Conservation (phyloP, 202 grass and related monocot genomes). For the Dendrocalamus latiflorus region DNA sequence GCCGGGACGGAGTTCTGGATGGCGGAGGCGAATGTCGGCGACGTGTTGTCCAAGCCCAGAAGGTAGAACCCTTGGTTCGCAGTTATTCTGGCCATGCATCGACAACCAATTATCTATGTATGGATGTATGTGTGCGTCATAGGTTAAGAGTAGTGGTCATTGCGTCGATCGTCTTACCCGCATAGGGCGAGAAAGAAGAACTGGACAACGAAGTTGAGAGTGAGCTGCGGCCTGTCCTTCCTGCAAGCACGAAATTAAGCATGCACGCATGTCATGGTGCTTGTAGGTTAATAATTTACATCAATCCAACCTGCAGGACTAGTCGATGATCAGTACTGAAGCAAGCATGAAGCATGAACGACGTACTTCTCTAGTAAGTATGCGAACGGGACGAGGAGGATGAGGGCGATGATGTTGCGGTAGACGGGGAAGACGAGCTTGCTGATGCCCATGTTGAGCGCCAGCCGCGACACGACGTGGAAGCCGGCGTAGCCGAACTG, state of each 20-base stretch:
- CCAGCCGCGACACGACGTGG: conserved; percentile 85
- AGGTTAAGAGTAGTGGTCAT: too few relatives aligned
- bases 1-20: conserved; percentile 98
- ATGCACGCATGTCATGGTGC: too few relatives aligned
- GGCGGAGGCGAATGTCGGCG: too few relatives aligned
- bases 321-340: background rate
- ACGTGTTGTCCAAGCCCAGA: conserved; percentile 84
- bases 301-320: background rate
- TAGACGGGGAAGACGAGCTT: conserved; percentile 97
- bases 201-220: conserved; percentile 57
- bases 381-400: conserved; percentile 84
- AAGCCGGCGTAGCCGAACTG: conserved; percentile 98
- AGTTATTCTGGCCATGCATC: conserved; percentile 36
- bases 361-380: conserved; percentile 91
- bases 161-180: conserved; percentile 32
- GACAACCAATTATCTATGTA: too few relatives aligned
- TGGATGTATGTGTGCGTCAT: too few relatives aligned
- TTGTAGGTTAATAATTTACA: too few relatives aligned
- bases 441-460: conserved; percentile 98
- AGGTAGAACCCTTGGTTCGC: conserved; percentile 98
- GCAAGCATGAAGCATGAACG: background rate
- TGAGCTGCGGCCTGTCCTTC: conserved; percentile 79
- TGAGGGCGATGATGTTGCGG: conserved; percentile 85
- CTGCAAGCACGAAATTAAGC: conserved; percentile 11
- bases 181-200: conserved; percentile 96